Percentiles rank a stretch among this genome's conserved stretches.
phyloP scores from a whole-genome alignment of 2,329 filamentous ascomycete genomes.

The Alternaria sp. region DNA sequence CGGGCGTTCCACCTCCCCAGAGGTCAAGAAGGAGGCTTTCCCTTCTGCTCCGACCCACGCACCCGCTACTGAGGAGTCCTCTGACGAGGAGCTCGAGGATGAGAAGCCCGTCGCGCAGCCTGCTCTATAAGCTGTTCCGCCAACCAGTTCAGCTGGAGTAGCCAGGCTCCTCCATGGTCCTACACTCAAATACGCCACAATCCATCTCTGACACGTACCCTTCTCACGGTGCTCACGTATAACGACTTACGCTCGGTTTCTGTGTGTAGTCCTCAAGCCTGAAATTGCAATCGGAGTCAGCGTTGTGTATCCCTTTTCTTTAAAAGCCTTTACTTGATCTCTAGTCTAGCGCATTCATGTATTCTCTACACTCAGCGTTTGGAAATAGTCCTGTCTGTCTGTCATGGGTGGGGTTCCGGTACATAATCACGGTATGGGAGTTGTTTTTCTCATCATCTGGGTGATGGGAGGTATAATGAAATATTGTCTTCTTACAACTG shows the following conservation, averaged over 20 bases:
- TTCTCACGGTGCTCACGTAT: slow-evolving; percentile 30
- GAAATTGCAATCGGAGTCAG: slow-evolving; percentile 35
- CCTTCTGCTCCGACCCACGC: slow-evolving; percentile 24
- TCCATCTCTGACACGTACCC: slow-evolving; percentile 14
- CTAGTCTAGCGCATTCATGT: slow-evolving; percentile 30
- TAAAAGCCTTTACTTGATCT: slow-evolving; percentile 33
- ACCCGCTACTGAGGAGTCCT: slow-evolving; percentile 11
- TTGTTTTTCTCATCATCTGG: slow-evolving; percentile 24
- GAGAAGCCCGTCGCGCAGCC: slow-evolving; percentile 32
- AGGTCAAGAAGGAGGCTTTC: slow-evolving; percentile 30
- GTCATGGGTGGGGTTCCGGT: slow-evolving; percentile 23
- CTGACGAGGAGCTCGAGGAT: slow-evolving; percentile 11
- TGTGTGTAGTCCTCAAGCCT: slow-evolving; percentile 26
- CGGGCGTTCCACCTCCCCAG: slow-evolving; percentile 46
- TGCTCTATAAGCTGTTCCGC: slow-evolving; percentile 27
- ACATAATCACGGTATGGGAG: slow-evolving; percentile 18
- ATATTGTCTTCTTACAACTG: slow-evolving; percentile 11
- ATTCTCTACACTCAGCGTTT: slow-evolving; percentile 19
- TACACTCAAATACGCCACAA: neutral
- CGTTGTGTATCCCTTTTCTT: slow-evolving; percentile 32
- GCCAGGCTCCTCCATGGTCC: neutral
- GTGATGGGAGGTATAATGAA: slow-evolving; percentile 23
- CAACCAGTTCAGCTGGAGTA: neutral
- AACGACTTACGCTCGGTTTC: slow-evolving; percentile 28
- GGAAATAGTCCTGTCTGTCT: slow-evolving; percentile 15